phyloP scores from a whole-genome alignment of 345 rosid species.

The Hypericum perforatum region DNA sequence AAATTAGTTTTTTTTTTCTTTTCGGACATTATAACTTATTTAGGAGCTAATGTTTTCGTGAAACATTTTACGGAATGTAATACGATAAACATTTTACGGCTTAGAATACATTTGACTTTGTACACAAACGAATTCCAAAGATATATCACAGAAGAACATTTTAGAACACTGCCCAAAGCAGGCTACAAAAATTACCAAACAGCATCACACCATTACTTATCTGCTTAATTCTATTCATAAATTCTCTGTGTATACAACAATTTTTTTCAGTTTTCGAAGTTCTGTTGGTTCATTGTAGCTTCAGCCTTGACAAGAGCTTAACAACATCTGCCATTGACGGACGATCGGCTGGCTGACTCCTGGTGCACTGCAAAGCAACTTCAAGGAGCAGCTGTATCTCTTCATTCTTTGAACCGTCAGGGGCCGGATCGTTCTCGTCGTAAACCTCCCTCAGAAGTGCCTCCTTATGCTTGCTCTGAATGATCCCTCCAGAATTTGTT shows the following conservation, averaged over 20 bases:
- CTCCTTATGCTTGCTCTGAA: slow-evolving; percentile 49
- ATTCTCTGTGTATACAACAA: background rate
- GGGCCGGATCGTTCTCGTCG: slow-evolving; percentile 35
- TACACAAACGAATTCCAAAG: no score
- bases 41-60: no score
- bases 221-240: no score
- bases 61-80: no score
- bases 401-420: slow-evolving; percentile 24
- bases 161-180: no score
- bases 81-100: no score
- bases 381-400: slow-evolving; percentile 51
- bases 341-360: slow-evolving; percentile 37
- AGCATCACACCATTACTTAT: no score
- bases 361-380: slow-evolving; percentile 64
- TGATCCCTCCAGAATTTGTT: slow-evolving; percentile 29
- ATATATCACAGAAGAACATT: no score
- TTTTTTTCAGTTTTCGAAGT: background rate
- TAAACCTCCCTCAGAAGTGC: slow-evolving; percentile 45
- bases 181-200: no score
- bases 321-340: slow-evolving; percentile 60
- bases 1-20: no score
- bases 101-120: no score
- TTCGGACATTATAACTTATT: no score
- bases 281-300: slow-evolving; percentile 19
- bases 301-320: slow-evolving; percentile 44